Conservation (phyloP, 2,329 filamentous ascomycete species). For the Coniochaeta prunicola region DNA sequence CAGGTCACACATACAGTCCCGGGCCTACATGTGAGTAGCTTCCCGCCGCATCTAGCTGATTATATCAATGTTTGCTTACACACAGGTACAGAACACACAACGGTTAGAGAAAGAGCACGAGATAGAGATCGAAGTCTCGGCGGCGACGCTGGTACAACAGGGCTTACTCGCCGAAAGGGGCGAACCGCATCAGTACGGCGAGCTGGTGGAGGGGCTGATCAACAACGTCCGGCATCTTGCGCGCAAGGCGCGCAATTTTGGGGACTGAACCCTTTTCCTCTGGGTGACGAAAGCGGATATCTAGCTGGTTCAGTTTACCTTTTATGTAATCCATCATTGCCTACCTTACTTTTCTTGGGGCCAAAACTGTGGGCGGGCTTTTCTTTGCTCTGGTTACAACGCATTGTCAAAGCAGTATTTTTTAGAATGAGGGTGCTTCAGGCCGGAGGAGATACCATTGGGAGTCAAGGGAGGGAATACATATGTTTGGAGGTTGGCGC, state of each 20-base stretch:
- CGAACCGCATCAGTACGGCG: constrained; percentile 53
- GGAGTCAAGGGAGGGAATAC: too few relatives aligned
- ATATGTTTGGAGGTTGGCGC: too few relatives aligned
- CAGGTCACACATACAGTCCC: constrained; percentile 61
- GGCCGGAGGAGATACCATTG: too few relatives aligned
- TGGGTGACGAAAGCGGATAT: background rate
- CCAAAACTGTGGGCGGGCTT: too few relatives aligned
- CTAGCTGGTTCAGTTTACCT: background rate
- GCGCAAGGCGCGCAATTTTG: constrained; percentile 12
- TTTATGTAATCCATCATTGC: background rate
- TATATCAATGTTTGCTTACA: background rate
- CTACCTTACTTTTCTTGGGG: too few relatives aligned
- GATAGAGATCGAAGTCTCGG: constrained; percentile 70
- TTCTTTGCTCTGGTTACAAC: too few relatives aligned
- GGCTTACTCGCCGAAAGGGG: constrained; percentile 46
- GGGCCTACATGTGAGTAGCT: constrained; percentile 10
- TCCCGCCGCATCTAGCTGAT: background rate
- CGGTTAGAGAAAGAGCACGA: constrained; percentile 63
- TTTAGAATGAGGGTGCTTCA: too few relatives aligned
- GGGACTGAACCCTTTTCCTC: background rate
- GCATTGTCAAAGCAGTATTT: too few relatives aligned
- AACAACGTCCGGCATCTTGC: constrained; percentile 63
- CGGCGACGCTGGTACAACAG: constrained; percentile 57
- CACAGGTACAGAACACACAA: constrained; percentile 24
- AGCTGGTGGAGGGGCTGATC: constrained; percentile 65